These are phyloP conservation scores for Ettlia oleoabundans DNA, from an alignment of 139 green algal species.

Conservation along the genomic window DNA sequence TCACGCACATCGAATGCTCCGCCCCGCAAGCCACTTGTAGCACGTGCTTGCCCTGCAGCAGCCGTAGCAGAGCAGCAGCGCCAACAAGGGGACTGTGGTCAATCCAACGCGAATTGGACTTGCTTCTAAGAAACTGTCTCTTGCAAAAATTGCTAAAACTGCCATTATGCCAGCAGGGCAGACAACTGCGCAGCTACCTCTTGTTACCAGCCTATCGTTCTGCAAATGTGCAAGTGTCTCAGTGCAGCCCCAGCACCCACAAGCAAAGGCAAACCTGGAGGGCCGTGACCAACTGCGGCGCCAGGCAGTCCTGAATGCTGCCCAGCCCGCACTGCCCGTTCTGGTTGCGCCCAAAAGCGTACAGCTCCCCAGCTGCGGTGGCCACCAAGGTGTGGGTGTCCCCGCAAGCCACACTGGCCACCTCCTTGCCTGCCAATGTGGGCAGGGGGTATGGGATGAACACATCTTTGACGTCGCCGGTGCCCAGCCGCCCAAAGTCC, in stretches of 20 bases:
- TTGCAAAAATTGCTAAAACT: no score
- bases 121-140: no score
- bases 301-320: slow-evolving; percentile 64
- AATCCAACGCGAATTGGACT: no score
- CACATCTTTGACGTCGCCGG: slow-evolving; percentile 72
- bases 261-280: slow-evolving; percentile 55
- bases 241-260: background rate
- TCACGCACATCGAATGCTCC: slow-evolving; percentile 83
- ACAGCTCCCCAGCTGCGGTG: slow-evolving; percentile 64
- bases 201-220: no score
- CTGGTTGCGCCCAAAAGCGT: slow-evolving; percentile 71
- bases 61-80: background rate
- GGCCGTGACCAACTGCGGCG: slow-evolving; percentile 59
- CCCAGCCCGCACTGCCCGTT: slow-evolving; percentile 81
- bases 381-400: slow-evolving; percentile 90
- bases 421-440: slow-evolving; percentile 53
- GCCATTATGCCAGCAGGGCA: no score
- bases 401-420: slow-evolving; percentile 77
- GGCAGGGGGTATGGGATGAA: slow-evolving; percentile 80
- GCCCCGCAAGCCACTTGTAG: slow-evolving; percentile 71
- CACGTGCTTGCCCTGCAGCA: slow-evolving; percentile 57
- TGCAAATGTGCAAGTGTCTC: no score
- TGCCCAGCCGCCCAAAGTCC: slow-evolving; percentile 90
- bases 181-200: no score
- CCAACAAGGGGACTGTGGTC: no score